Percentiles rank a stretch among this genome's conserved stretches.
phyloP scores from a whole-genome alignment of 1,284 basidiomycete genomes.

The Sporisorium graminicola region DNA sequence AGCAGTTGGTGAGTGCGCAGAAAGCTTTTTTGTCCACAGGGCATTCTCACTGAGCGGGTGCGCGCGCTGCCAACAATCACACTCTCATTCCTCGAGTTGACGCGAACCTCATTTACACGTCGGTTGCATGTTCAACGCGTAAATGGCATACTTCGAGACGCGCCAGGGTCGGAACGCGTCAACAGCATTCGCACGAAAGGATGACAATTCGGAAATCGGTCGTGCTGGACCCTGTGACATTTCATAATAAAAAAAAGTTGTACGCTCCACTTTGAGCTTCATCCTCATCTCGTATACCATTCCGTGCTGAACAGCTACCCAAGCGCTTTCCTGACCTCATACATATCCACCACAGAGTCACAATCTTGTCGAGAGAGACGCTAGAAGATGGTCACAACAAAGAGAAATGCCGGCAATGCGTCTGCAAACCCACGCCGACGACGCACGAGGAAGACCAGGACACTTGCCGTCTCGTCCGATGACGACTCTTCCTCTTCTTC shows the following conservation, averaged over 20 bases:
- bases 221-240: constrained; percentile 8
- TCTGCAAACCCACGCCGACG: constrained; percentile 21
- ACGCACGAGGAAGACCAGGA: constrained; percentile 46
- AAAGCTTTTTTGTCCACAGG: neutral
- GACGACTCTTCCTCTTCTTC: constrained; percentile 44
- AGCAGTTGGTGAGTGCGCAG: too few species aligned
- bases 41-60: neutral
- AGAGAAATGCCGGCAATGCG: constrained; percentile 13
- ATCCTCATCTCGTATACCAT: neutral
- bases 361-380: neutral
- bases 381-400: constrained; percentile 20
- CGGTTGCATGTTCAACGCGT: constrained; percentile 27
- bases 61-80: constrained; percentile 1
- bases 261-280: neutral
- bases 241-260: constrained; percentile 5
- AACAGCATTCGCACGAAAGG: constrained; percentile 3
- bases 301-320: neutral
- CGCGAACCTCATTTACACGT: constrained; percentile 52
- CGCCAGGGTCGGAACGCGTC: constrained; percentile 16
- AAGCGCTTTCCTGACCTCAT: neutral
- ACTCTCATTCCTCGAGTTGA: neutral
- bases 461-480: constrained; percentile 36
- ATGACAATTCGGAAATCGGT: constrained; percentile 15
- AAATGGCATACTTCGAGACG: constrained; percentile 7
- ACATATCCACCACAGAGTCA: neutral